These are phyloP conservation scores for Vaccinium darrowii DNA, from an alignment of 148 eudicot species.

Conservation along the genomic window DNA sequence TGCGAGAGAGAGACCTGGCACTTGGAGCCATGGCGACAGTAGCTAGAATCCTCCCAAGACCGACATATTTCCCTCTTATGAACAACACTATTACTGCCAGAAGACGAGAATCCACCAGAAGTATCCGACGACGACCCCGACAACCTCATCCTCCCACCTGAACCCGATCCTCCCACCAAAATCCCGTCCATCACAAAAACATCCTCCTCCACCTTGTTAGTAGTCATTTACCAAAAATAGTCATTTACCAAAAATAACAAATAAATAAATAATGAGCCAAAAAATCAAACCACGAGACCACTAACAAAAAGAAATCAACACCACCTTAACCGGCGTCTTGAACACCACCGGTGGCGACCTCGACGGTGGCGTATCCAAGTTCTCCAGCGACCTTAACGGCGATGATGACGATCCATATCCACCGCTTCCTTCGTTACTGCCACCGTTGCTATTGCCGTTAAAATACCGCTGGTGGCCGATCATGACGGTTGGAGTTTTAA, in stretches of 20 bases:
- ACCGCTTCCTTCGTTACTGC: constrained; percentile 12
- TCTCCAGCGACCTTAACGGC: constrained; percentile 37
- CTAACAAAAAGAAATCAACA: too few relatives aligned
- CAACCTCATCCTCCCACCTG: constrained; percentile 23
- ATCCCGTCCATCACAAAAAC: constrained; percentile 64
- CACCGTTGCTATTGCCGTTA: not conserved
- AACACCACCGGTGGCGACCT: constrained; percentile 30
- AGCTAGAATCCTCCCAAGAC: constrained; percentile 41
- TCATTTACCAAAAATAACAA: too few relatives aligned
- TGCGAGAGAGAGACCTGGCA: constrained; percentile 40
- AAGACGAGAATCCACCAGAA: constrained; percentile 31
- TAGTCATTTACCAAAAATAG: too few relatives aligned
- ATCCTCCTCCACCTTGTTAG: constrained; percentile 36
- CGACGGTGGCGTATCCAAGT: constrained; percentile 29
- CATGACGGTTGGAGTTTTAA: constrained; percentile 14
- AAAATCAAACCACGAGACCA: too few relatives aligned
- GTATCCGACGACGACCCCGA: constrained; percentile 27
- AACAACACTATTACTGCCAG: constrained; percentile 22
- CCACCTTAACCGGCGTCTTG: constrained; percentile 33
- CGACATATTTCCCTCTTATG: constrained; percentile 43
- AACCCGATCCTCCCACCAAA: constrained; percentile 24
- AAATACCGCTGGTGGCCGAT: constrained; percentile 13
- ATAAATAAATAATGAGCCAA: too few relatives aligned
- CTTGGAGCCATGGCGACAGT: constrained; percentile 45
- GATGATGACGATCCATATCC: constrained; percentile 21